These are phyloP conservation scores for Claviceps maximensis DNA, from an alignment of 2,329 filamentous ascomycete genomes.

Conservation along the genomic window DNA sequence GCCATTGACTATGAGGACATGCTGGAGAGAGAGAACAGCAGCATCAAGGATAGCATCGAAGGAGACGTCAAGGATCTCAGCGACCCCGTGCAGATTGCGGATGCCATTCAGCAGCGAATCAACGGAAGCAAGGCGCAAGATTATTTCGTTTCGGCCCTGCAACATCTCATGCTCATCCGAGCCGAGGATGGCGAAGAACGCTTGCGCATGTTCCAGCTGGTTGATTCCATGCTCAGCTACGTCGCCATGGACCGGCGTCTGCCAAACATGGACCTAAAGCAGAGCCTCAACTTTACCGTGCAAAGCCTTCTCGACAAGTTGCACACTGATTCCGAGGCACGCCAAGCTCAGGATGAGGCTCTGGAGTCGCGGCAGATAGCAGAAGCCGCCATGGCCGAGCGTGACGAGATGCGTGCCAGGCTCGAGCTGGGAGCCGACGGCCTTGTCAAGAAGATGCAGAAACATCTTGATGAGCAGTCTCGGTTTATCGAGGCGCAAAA, in stretches of 20 bases:
- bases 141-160: constrained; percentile 90
- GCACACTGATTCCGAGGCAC: constrained; percentile 89
- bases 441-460: constrained; percentile 81
- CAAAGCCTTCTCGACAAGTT: constrained; percentile 90
- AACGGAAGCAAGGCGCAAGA: constrained; percentile 77
- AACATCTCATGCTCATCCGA: constrained; percentile 85
- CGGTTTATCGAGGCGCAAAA: constrained; percentile 81
- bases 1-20: constrained; percentile 98
- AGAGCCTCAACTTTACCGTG: constrained; percentile 93
- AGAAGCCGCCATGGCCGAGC: constrained; percentile 88
- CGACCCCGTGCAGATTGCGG: constrained; percentile 84
- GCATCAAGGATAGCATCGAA: constrained; percentile 77
- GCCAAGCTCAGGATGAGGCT: constrained; percentile 83
- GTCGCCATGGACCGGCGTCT: constrained; percentile 94
- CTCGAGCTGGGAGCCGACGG: constrained; percentile 88
- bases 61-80: constrained; percentile 82
- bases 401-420: constrained; percentile 84
- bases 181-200: constrained; percentile 88
- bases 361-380: constrained; percentile 84
- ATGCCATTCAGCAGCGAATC: constrained; percentile 79
- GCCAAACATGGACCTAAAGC: constrained; percentile 95
- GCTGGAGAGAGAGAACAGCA: constrained; percentile 79
- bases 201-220: constrained; percentile 89
- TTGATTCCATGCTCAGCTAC: constrained; percentile 98
- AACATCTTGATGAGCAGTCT: constrained; percentile 83